Percentiles rank a stretch among this genome's conserved stretches.
phyloP scores from a whole-genome alignment of 495 filamentous ascomycete genomes.

The Neurospora sp. region DNA sequence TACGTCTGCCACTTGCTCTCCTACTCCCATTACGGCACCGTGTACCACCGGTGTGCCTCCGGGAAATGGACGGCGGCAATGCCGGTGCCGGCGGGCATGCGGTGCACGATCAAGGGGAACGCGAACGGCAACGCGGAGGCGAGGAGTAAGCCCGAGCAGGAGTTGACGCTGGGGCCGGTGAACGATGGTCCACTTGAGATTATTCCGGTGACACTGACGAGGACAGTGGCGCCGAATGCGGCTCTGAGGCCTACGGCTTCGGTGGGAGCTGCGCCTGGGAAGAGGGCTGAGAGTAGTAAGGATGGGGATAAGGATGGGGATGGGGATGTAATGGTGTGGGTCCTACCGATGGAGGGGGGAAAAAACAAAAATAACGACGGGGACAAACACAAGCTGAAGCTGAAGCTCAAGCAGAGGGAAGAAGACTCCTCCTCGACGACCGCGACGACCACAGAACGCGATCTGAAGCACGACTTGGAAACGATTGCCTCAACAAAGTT shows the following conservation, averaged over 20 bases:
- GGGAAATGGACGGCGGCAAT: not conserved
- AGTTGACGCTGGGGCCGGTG: not conserved
- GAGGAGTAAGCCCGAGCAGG: not conserved
- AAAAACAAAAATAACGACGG: no score
- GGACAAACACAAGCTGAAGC: not conserved
- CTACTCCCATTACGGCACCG: not conserved
- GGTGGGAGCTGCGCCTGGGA: not conserved
- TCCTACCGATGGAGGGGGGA: no score
- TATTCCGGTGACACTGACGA: not conserved
- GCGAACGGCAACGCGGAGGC: not conserved
- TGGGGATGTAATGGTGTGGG: not conserved
- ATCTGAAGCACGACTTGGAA: not conserved
- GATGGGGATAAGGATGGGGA: not conserved
- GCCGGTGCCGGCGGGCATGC: not conserved
- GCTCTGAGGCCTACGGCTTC: not conserved
- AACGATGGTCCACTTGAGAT: not conserved
- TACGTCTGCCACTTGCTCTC: not conserved
- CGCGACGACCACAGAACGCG: not conserved
- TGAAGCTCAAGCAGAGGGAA: not conserved
- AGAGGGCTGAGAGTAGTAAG: not conserved
- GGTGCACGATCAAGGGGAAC: not conserved
- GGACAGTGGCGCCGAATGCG: not conserved
- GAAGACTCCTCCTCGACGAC: not conserved
- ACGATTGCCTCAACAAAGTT: not conserved
- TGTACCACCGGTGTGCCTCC: not conserved